These are phyloP conservation scores for Echria macrotheca DNA, from an alignment of 495 filamentous ascomycete genomes.

Conservation along the genomic window DNA sequence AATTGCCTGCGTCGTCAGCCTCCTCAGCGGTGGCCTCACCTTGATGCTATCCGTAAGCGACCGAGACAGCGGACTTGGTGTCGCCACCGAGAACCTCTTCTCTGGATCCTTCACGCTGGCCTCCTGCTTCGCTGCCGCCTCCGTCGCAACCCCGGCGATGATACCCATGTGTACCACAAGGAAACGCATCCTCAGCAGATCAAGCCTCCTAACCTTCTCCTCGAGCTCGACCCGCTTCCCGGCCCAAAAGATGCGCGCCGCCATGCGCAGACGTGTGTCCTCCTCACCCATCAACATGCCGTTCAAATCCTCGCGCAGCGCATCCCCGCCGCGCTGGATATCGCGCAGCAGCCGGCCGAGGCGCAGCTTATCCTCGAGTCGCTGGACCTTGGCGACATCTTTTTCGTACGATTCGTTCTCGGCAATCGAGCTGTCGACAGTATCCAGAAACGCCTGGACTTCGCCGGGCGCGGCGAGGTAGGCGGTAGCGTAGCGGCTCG, in stretches of 20 bases:
- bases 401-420: conserved; percentile 52
- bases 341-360: conserved; percentile 45
- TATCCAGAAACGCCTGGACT: conserved; percentile 44
- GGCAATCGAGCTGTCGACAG: conserved; percentile 42
- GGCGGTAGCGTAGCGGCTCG: conserved; percentile 37
- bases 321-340: conserved; percentile 53
- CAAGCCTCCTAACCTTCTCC: conserved; percentile 51
- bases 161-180: conserved; percentile 51
- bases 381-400: conserved; percentile 44
- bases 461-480: conserved; percentile 46
- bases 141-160: conserved; percentile 38
- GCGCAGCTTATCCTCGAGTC: conserved; percentile 48
- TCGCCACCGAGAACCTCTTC: conserved; percentile 4
- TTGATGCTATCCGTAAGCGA: conserved; percentile 35
- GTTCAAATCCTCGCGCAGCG: conserved; percentile 44
- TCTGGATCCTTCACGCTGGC: conserved; percentile 17
- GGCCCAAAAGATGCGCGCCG: conserved; percentile 46
- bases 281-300: conserved; percentile 39
- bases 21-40: conserved; percentile 35
- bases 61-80: conserved; percentile 21
- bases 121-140: conserved; percentile 29
- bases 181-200: conserved; percentile 55
- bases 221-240: conserved; percentile 38
- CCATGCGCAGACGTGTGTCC: conserved; percentile 38
- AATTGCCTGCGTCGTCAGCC: conserved; percentile 40